phyloP scores from a whole-genome alignment of 306 rosid species.

The Vigna trinervia region DNA sequence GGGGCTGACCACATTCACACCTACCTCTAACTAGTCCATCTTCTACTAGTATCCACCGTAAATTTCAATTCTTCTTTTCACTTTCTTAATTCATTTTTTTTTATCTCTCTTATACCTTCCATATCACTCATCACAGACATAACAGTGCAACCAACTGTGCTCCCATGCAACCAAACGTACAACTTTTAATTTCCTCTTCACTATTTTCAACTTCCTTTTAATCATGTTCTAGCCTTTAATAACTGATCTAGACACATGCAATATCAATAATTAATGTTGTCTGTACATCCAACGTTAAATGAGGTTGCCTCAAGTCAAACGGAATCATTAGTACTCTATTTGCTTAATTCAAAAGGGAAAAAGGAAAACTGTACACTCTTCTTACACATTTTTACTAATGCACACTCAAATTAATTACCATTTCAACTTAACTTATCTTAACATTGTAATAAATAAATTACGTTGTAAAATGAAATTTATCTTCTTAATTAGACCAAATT shows the following conservation, averaged over 20 bases:
- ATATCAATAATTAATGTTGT: neutral
- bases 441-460: neutral
- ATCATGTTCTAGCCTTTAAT: constrained; percentile 1
- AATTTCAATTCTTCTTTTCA: neutral
- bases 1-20: constrained; percentile 33
- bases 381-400: neutral
- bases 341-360: neutral
- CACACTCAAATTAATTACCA: neutral
- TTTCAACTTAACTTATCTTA: neutral
- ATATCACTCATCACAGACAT: constrained; percentile 25
- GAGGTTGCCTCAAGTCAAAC: neutral
- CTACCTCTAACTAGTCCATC: neutral
- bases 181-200: constrained; percentile 6
- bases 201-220: neutral
- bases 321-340: neutral
- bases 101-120: neutral
- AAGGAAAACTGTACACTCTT: neutral
- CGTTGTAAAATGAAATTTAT: neutral
- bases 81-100: neutral
- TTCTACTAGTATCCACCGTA: neutral
- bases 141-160: constrained; percentile 12
- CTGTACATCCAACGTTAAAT: neutral
- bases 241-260: constrained; percentile 17
- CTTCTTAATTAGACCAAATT: neutral
- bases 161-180: constrained; percentile 5